Base-by-base conservation (phyloP, 2,329 filamentous ascomycete species). In the Hyphodiscus sp. region DNA sequence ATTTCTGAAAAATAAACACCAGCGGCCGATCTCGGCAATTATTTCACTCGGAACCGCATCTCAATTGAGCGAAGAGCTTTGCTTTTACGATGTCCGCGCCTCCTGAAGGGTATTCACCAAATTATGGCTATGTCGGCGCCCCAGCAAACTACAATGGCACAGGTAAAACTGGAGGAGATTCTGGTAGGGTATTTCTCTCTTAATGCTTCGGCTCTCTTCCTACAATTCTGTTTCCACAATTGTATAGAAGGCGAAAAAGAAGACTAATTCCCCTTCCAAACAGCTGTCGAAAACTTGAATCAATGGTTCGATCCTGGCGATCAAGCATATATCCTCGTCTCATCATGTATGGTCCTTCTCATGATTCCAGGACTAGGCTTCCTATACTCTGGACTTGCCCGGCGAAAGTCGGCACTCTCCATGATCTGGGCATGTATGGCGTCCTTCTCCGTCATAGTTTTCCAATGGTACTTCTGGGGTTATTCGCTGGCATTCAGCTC, bases 391-490 rank as follows among this genome's bases (percentile, higher is more conserved):
- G 94, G 94, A 62, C 86, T 97, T 62, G 92, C 94, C n/a, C 87
- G 94, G 62, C 84, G 94, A 78, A 99, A 99, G 77, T 97, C 94
- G 5, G 94, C 94, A 29, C 81, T 99, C 44, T 96, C 91, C 60
- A 87, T 97, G 78, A 94, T 99, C 67, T 97, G 91, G 90, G 91
- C 92, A 15, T 91, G 87, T 74, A 95, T 99, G 89, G 92, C 87
- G 70, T 94, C 91, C 46, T 87, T 87, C 69, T 91, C 89, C 47
- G 85, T 97, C 68, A 80, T 96, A 70, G 87, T 89, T 53, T 96
- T 99, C 76, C 94, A 99, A 75, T 99, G 94, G 94, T 97, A 96
- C 68, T 96, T 99, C 72, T 97, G 94, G 92, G 94, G 94, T 41
- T 99, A 96, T 73, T 96, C 92, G 15, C 78, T 99, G 57, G 91